A percentile compares a stretch with the other conserved stretches of the same genome.
Conservation (phyloP, 2,329 filamentous ascomycete genomes). For the Phialocephala sp. region DNA sequence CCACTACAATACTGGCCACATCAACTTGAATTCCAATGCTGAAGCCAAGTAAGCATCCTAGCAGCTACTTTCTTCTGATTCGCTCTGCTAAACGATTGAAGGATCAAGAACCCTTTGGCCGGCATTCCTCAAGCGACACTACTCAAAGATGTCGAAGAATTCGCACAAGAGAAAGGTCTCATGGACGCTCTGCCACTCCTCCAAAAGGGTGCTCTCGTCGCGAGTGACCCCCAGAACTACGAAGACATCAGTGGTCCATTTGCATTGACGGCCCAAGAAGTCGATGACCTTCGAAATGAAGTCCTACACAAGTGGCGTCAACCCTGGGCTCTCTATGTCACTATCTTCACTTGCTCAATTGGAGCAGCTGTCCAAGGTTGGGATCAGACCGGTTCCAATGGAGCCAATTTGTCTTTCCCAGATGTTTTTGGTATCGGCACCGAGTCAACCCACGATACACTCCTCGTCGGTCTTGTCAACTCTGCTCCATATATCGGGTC, state of each 20-base stretch:
- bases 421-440: slow-evolving; percentile 49
- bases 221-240: slow-evolving; percentile 69
- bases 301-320: slow-evolving; percentile 71
- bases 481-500: slow-evolving; percentile 50
- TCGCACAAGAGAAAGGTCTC: slow-evolving; percentile 64
- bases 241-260: slow-evolving; percentile 63
- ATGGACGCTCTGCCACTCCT: slow-evolving; percentile 62
- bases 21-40: slow-evolving; percentile 35
- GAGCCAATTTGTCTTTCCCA: slow-evolving; percentile 55
- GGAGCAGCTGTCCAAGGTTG: slow-evolving; percentile 68
- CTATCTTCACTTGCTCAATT: slow-evolving; percentile 71
- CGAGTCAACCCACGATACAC: slow-evolving; percentile 52
- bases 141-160: slow-evolving; percentile 61
- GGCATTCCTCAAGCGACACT: slow-evolving; percentile 58
- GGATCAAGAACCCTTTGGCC: slow-evolving; percentile 61
- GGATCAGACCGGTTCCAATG: slow-evolving; percentile 48
- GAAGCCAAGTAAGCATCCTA: slow-evolving; percentile 32
- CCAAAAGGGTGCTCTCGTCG: slow-evolving; percentile 74
- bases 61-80: slow-evolving; percentile 15
- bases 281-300: slow-evolving; percentile 67
- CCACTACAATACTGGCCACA: slow-evolving; percentile 16
- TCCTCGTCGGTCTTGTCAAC: slow-evolving; percentile 65
- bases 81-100: slow-evolving; percentile 34
- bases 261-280: slow-evolving; percentile 64
- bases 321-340: slow-evolving; percentile 67